phyloP scores from a whole-genome alignment of 1,139 yeast genomes.

The Pichia sp. region DNA sequence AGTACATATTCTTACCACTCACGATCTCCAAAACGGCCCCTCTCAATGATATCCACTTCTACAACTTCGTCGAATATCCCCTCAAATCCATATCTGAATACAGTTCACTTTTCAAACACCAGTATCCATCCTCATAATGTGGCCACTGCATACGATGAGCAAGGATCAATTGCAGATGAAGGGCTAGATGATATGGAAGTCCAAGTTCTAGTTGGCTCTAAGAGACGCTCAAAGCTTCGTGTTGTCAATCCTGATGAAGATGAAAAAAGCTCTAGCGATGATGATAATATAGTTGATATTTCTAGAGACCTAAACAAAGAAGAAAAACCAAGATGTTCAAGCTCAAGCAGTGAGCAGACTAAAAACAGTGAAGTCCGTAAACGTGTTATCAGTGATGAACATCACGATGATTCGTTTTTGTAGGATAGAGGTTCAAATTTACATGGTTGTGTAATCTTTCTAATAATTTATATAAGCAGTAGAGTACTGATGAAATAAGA shows the following conservation, averaged over 20 bases:
- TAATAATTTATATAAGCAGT: not conserved
- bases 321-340: constrained; percentile 13
- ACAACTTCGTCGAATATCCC: not conserved
- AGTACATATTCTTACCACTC: not conserved
- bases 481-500: not conserved
- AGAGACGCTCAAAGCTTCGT: constrained; percentile 56
- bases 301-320: not conserved
- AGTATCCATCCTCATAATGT: not conserved
- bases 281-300: constrained; percentile 4
- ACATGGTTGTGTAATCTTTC: not conserved
- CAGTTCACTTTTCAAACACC: not conserved
- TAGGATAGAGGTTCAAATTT: not conserved
- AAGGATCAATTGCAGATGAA: constrained; percentile 27
- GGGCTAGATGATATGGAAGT: constrained; percentile 54
- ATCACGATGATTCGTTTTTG: constrained; percentile 1
- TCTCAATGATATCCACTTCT: constrained; percentile 8
- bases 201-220: constrained; percentile 71
- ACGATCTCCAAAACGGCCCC: constrained; percentile 10
- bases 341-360: constrained; percentile 16
- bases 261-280: not conserved
- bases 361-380: constrained; percentile 9
- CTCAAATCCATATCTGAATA: not conserved
- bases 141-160: constrained; percentile 4
- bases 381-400: constrained; percentile 16
- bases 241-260: constrained; percentile 54